Evolutionary conservation across 495 filamentous ascomycete species (phyloP), one percentile per base, ranked within the genome.

Genomic region (Sporormia fimetaria): DNA sequence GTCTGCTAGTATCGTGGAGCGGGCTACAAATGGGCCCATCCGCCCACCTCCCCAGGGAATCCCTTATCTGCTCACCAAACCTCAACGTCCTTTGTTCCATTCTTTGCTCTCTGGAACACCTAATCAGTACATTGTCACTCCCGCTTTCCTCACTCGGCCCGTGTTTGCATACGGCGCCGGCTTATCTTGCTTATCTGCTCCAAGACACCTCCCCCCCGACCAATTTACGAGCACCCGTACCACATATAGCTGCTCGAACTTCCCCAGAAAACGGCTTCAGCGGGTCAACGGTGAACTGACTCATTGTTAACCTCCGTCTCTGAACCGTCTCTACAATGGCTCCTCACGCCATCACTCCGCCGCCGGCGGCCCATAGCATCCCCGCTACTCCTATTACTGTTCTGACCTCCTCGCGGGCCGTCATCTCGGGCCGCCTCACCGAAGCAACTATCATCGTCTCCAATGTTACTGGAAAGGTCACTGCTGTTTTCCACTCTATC

Each of bases 391-490:
- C 57, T 10, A 73, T 81, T 56, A 72, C 69, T 21, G 86, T 95
- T 45, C 70, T 96, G 40, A 77, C 80, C 32, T 95, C 88, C 4
- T 80, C 79, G 2, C 75, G 86, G 45, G 81, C 83, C 26, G 75
- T 98, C 24, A 58, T 81, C 41, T 67, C 72, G 21, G 73, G 74
- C 49, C 61, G 68, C 47, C 61, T 94, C 58, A 87, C 77, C 6
- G 69, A 80, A 22, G 74, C 79, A 16, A 94, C 88, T 12, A 71
- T 98, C 44, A 71, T 81, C 30, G 67, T 95, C 52, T 93, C 84
- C 4, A 77, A 70, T 4, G 58, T 51, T 21, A 83, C 85, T 1
- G 90, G 90, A 52, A 93, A 84, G 67, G 90, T 96, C 61, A 70
- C 78, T 15, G 78, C 81, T 5, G 69, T 94, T 43, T 74, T 82